Evolutionary conservation across 805 yeast genomes (phyloP), one percentile per base, ranked within the genome.

Genomic region (Soucietia sequanensis): DNA sequence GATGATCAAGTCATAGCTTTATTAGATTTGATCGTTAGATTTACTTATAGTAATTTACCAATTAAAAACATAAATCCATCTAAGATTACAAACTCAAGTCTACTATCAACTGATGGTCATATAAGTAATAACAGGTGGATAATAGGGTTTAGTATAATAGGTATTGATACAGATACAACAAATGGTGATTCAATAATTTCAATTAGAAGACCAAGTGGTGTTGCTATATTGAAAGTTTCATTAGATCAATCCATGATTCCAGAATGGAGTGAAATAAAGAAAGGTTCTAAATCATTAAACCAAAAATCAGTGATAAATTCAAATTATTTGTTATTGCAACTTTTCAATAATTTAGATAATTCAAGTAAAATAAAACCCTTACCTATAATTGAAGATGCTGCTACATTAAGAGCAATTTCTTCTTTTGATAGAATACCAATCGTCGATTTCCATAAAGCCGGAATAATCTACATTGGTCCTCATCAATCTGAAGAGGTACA

Each of bases 381-480:
- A 4, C 72, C 78, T 2, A 53, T 81, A 7, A 66, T 74, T 5
- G 74, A 74, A 18, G 83, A 77, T 34, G 42, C 67, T 2, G 41
- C 52, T 52, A 70, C 56, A 42, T 68, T 11, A 42, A 67, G 52
- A 20, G 84, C 90, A 0, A 51, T 88, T 13, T 55, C 72, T 5
- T 69, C 79, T 12, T 66, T 88, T 39, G 95, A 87, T 48, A 61
- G 89, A 12, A 78, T 84, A 1, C 95, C 96, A 0, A 79, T 81
- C 5, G 83, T 84, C 4, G 84, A 81, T 30, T 81, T 81, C 46
- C 87, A 81, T 55, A 88, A 87, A 52, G 74, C 84, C 25, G 96
- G 96, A 1, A 63, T 88, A 14, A 49, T 88, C 14, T 88, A 87
- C 52, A 76, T 87, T 45, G 91, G 79, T 0, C 80, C 77, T 0